A percentile compares a stretch with the other conserved stretches of the same genome.
These are phyloP conservation scores for Graphilbum fragrans DNA, from an alignment of 2,329 filamentous ascomycete species.

Conservation along the genomic window DNA sequence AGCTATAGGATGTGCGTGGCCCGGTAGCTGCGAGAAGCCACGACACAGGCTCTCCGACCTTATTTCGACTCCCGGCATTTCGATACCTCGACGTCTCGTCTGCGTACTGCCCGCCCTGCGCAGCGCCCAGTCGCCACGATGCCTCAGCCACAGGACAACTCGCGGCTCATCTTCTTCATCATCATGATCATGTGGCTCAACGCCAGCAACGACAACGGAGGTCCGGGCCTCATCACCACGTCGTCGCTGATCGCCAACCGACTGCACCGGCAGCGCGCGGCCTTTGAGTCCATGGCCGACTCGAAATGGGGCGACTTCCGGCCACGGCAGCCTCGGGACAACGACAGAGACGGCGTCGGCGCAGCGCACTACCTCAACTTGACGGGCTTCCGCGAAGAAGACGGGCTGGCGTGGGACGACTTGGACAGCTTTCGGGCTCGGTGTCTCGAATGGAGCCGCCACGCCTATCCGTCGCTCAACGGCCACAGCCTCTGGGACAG, in stretches of 20 bases:
- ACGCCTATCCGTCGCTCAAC: slow-evolving; percentile 24
- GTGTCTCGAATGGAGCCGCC: slow-evolving; percentile 48
- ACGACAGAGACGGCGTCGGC: slow-evolving; percentile 15
- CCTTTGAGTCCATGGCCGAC: slow-evolving; percentile 40
- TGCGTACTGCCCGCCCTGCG: neutral
- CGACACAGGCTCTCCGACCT: neutral
- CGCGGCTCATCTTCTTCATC: slow-evolving; percentile 22
- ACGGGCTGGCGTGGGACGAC: slow-evolving; percentile 69
- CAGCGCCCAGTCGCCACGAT: too few species aligned
- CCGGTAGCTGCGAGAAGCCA: neutral
- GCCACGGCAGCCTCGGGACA: slow-evolving; percentile 21
- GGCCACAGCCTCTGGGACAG: slow-evolving; percentile 17
- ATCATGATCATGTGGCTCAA: slow-evolving; percentile 34
- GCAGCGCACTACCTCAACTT: slow-evolving; percentile 46
- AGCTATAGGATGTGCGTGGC: too few species aligned
- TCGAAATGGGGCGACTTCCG: slow-evolving; percentile 50
- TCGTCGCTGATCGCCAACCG: slow-evolving; percentile 31
- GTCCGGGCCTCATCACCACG: slow-evolving; percentile 26
- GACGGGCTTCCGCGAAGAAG: slow-evolving; percentile 61
- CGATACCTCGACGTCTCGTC: neutral
- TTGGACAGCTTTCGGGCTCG: slow-evolving; percentile 53
- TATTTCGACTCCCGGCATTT: too few species aligned
- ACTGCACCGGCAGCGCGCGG: slow-evolving; percentile 36
- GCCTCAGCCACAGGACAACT: slow-evolving; percentile 34
- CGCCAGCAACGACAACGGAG: slow-evolving; percentile 25